Base-by-base conservation (phyloP, 164 flowering plant species). In the Nelumbo lutea region DNA sequence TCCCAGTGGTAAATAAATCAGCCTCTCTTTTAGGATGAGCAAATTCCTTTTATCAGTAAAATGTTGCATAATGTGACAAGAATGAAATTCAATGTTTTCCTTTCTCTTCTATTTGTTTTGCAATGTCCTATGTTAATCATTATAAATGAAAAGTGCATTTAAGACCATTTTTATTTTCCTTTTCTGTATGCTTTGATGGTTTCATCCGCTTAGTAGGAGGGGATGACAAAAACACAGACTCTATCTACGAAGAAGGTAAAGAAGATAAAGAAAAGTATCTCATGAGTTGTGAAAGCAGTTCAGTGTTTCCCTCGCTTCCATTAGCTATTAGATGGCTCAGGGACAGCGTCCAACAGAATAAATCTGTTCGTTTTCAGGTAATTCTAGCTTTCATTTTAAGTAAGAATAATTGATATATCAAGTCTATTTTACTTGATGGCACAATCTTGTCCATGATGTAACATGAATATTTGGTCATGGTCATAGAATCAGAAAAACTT, bases 301-400 rank as follows among this genome's bases (percentile, higher is more conserved):
- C 76, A 9, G 89, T 94, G 48, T 88, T 91, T 73, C 73, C 90
- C 66, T 86, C 97, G 53, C 89, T 94, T 9, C 92, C 95, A 7
- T 65, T 77, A 57, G 97, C 96, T 55, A 83, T 91, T 44, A 88
- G 89, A 73, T 91, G 96, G 96, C 88, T 91, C 44, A 77, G 96
- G 69, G 97, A 88, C 71, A 84, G 70, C 61, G 82, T 69, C 51
- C 80, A 74, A 65, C 79, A 82, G 79, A 90, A 82, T 76, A 85
- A 73, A 57, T 83, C 88, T 57, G 75, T 81, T 72, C 96, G 90
- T 58, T 79, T 78, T 71, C 97, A 94, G 98, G 96, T 91, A 84
- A 67, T 50, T 68, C 3, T 8, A 8, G 9, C n/a, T 38, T 48
- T 66, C 42, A 5, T 45, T 14, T 56, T 13, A 51, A 7, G 9